Conservation (phyloP, 1,139 yeast species). For the Candida sanyaensis region DNA sequence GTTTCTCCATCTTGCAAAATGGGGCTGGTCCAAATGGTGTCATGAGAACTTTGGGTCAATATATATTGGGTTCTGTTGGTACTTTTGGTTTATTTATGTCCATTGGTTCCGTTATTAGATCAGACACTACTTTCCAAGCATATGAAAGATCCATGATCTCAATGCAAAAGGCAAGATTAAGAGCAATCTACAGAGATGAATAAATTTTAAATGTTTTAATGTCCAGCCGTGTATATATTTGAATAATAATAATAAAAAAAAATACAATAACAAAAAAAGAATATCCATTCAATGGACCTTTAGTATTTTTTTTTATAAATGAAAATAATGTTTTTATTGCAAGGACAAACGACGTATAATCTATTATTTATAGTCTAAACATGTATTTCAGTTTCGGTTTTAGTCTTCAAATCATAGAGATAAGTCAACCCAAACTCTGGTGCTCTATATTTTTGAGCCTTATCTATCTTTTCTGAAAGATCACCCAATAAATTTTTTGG, state of each 20-base stretch:
- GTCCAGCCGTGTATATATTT: neutral
- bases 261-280: neutral
- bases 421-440: slow-evolving; percentile 50
- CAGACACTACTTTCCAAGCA: slow-evolving; percentile 55
- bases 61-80: slow-evolving; percentile 95
- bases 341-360: neutral
- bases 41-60: slow-evolving; percentile 94
- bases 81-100: slow-evolving; percentile 97
- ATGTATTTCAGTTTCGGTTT: slow-evolving; percentile 16
- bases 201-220: slow-evolving; percentile 3
- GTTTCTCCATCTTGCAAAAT: slow-evolving; percentile 83
- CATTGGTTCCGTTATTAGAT: slow-evolving; percentile 89
- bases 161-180: slow-evolving; percentile 37
- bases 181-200: slow-evolving; percentile 29
- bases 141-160: slow-evolving; percentile 40
- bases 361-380: slow-evolving; percentile 8
- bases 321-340: too few species aligned
- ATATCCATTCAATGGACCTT: neutral
- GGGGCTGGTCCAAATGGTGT: slow-evolving; percentile 99
- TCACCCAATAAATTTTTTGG: slow-evolving; percentile 54
- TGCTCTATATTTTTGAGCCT: slow-evolving; percentile 24
- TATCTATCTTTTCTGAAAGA: slow-evolving; percentile 22
- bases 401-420: slow-evolving; percentile 28
- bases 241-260: neutral
- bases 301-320: neutral